These are phyloP conservation scores for Mucor piriformis DNA, from an alignment of 371 early-diverging fungal species.

Conservation along the genomic window DNA sequence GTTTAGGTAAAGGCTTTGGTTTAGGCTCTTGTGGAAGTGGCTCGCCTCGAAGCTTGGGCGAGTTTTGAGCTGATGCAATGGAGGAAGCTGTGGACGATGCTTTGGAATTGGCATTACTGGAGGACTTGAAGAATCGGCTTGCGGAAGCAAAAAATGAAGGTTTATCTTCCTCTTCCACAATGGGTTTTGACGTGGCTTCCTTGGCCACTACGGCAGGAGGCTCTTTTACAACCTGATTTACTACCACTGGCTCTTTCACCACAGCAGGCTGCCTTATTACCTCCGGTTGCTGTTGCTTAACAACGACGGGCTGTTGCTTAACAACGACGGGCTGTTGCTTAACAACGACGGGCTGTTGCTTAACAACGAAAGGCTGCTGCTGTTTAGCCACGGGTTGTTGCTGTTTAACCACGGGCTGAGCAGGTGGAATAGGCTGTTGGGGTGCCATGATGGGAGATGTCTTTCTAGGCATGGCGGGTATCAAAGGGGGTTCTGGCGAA, in stretches of 20 bases:
- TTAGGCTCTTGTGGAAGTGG: not conserved
- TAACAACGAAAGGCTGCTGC: not conserved
- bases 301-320: not conserved
- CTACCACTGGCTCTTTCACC: no score
- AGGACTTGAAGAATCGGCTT: slow-evolving; percentile 15
- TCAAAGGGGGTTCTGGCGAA: no score
- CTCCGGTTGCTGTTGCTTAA: no score
- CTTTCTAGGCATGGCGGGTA: no score
- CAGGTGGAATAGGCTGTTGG: not conserved
- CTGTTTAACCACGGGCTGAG: not conserved
- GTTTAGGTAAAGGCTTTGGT: not conserved
- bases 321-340: not conserved
- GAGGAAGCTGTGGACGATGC: slow-evolving; percentile 7
- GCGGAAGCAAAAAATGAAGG: slow-evolving; percentile 11
- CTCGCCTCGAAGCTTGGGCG: not conserved
- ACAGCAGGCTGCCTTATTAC: no score
- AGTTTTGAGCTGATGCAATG: slow-evolving; percentile 10
- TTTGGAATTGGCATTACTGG: not conserved
- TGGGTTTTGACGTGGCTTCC: no score
- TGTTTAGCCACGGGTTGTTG: not conserved
- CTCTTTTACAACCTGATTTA: no score
- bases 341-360: not conserved
- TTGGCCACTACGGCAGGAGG: no score
- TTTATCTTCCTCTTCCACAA: not conserved
- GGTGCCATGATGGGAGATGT: not conserved